These are phyloP conservation scores for Salix arbutifolia DNA, from an alignment of 345 rosid species.

Conservation along the genomic window DNA sequence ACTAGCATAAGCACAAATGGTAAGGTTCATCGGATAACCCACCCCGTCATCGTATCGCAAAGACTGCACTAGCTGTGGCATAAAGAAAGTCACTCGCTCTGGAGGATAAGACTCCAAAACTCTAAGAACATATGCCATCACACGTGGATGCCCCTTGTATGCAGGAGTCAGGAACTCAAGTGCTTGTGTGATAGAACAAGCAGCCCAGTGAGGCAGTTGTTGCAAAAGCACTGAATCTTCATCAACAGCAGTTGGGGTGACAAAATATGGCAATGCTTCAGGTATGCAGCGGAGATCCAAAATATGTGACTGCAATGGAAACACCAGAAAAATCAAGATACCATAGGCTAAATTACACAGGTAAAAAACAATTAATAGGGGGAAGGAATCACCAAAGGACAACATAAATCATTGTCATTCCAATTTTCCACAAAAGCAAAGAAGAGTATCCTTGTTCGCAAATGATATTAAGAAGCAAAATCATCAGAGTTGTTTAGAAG, in stretches of 20 bases:
- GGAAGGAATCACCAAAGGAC: background rate
- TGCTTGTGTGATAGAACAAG: conserved; percentile 94
- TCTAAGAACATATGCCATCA: conserved; percentile 98
- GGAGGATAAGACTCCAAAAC: conserved; percentile 99
- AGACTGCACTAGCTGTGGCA: conserved; percentile 98
- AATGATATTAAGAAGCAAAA: background rate
- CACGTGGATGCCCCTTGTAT: conserved; percentile 96
- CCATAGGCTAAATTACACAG: background rate
- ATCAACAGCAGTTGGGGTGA: conserved; percentile 90
- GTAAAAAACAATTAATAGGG: background rate
- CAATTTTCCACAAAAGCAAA: background rate
- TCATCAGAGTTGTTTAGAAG: background rate
- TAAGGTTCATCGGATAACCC: conserved; percentile 24
- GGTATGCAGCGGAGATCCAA: conserved; percentile 75
- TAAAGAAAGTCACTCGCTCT: conserved; percentile 88
- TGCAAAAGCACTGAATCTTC: conserved; percentile 90
- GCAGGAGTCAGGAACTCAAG: conserved; percentile 93
- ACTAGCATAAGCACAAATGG: background rate
- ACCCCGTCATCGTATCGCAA: conserved; percentile 90
- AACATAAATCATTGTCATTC: background rate
- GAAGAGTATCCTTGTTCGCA: background rate
- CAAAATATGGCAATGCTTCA: conserved; percentile 95
- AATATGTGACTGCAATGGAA: conserved; percentile 64
- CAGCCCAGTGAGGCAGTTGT: conserved; percentile 99
- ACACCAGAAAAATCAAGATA: background rate